Conservation (phyloP, 2,329 filamentous ascomycete genomes). For the Chalara sp. region DNA sequence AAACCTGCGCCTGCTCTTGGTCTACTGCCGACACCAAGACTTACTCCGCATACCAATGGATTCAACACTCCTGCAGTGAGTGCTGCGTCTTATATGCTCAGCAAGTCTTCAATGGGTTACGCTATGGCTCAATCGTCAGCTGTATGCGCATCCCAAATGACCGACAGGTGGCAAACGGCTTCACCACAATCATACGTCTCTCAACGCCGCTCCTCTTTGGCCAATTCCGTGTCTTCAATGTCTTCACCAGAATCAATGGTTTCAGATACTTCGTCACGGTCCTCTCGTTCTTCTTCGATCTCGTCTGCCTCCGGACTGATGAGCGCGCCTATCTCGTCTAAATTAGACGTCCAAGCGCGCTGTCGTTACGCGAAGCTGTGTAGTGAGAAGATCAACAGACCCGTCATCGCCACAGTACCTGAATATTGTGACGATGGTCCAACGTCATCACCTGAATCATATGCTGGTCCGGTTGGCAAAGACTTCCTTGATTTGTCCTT, state of each 20-base stretch:
- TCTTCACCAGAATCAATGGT: slow-evolving; percentile 64
- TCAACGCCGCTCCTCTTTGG: slow-evolving; percentile 54
- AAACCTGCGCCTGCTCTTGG: slow-evolving; percentile 46
- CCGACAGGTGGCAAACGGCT: slow-evolving; percentile 47
- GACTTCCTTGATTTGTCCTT: slow-evolving; percentile 42
- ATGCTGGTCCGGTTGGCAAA: slow-evolving; percentile 45
- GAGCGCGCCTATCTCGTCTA: slow-evolving; percentile 49
- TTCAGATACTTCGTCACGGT: slow-evolving; percentile 48
- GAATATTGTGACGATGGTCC: slow-evolving; percentile 47
- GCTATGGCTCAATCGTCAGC: slow-evolving; percentile 51
- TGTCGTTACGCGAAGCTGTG: slow-evolving; percentile 53
- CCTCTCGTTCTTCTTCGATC: slow-evolving; percentile 59
- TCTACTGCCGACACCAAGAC: slow-evolving; percentile 50
- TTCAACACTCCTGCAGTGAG: slow-evolving; percentile 55
- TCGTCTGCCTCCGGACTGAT: slow-evolving; percentile 54
- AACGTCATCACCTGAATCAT: slow-evolving; percentile 51
- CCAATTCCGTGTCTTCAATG: slow-evolving; percentile 54
- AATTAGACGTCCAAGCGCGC: slow-evolving; percentile 56
- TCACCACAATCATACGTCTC: slow-evolving; percentile 46
- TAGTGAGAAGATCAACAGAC: slow-evolving; percentile 48
- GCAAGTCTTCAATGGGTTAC: slow-evolving; percentile 51
- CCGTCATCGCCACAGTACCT: slow-evolving; percentile 48
- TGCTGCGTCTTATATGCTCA: slow-evolving; percentile 43
- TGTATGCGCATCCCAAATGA: slow-evolving; percentile 38
- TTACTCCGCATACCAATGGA: slow-evolving; percentile 49